Base-by-base conservation (phyloP, 148 eudicot genomes). In the Nepenthes mirabilis region DNA sequence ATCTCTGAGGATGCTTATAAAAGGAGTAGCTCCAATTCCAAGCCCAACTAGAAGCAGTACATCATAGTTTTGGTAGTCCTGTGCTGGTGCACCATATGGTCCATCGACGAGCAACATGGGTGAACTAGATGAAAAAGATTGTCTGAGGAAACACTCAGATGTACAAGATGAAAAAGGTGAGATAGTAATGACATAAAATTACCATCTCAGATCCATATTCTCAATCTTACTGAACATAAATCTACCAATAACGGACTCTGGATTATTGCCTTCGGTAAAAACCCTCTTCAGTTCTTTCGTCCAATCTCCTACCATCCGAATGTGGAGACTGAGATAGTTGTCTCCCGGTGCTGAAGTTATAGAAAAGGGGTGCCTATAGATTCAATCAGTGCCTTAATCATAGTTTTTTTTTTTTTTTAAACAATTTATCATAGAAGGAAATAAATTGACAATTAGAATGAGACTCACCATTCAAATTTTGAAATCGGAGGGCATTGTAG, bases 21-120 rank as follows among this genome's bases (percentile, higher is more conserved):
- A 94, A 71, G 99, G 98, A 8, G 98, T 91, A 50, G 98, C 98
- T 69, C 98, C 98, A 32, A 91, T 91, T 60, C 98, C 98, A 40
- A 91, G 87, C 47, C 98, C 98, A 14, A 91, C 94, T 33, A 91
- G 91, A 63, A 91, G 99, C 60, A 94, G 56, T 33, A 94, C 90
- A 58, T 94, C 98, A 58, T 91, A 91, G 63, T 85, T 88, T 60
- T 73, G 79, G 80, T 91, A 91, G 64, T 88, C 96, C 58, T 91
- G 98, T 47, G 98, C 94, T 60, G 98, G 91, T 58, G 98, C 96
- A 8, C 99, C 99, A 34, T 94, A 94, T 47, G 99, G 98, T 62
- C 98, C 98, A 72, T 91, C 98, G 10, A 94, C 85, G 1, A 80
- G 80, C 74, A 94, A 54, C 64, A 66, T 86, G 0, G 97, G 95